Base-by-base conservation (phyloP, 208 protist genomes). In the Herpetomonas muscarum region DNA sequence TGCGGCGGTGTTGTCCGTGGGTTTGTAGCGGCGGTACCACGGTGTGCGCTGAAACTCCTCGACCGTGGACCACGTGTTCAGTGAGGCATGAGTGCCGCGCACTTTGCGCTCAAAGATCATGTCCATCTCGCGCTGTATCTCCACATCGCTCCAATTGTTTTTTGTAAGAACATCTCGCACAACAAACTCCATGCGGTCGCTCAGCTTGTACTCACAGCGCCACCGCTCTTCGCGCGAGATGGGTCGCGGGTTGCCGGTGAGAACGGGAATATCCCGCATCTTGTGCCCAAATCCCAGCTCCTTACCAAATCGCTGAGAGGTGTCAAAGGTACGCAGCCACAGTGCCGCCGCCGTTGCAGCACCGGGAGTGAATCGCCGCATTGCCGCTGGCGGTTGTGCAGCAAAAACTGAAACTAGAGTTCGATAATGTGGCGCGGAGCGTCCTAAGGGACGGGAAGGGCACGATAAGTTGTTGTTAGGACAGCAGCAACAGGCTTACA, bases 1-100 rank as follows among this genome's bases (percentile, higher is more conserved):
- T 10, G 78, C 81, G 24, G 59, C 80, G 25, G 76, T 87, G 39
- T 83, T 78, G 48, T 92, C 83, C 2, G 85, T 88, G 15, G 88
- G 88, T 57, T 79, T 81, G 70, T 87, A 94, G 42, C 88, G 76
- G 25, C 85, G 80, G 61, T 92, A 94, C 83, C 85, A 94, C 19
- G 88, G 88, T 22, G 88, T 94, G 47, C 88, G 73, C 70, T 92
- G 88, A 57, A 92, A 94, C 51, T 94, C 88, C 55, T 94, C 88
- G 13, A 94, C 85, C 30, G 84, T 92, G 10, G 80, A 79, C 85
- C 88, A 94, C 26, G 81, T 84, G 64, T 91, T 94, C 29, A 91
- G 70, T 3, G 87, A 87, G n/a, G 87, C 76, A 53, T 73, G 65
- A 49, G 63, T 80, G 34, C 81, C 81, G 9, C 68, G 21, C 29